phyloP scores from a whole-genome alignment of 306 rosid species.

The Glycine tomentella region DNA sequence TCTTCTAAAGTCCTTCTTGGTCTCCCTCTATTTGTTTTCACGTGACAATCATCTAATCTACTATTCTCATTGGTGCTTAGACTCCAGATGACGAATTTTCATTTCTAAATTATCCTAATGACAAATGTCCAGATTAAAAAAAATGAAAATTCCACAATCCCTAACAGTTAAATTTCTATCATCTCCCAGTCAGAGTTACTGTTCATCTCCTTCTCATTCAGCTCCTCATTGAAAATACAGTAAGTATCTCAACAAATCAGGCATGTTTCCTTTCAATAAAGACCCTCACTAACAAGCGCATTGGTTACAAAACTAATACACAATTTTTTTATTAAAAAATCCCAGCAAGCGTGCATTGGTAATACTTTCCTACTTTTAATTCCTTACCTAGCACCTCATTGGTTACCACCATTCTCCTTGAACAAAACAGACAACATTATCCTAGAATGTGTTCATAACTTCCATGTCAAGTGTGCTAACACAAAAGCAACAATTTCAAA shows the following conservation, averaged over 20 bases:
- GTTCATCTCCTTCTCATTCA: background rate
- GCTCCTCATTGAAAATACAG: background rate
- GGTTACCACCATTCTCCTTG: no score
- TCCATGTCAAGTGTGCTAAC: background rate
- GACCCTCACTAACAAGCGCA: no score
- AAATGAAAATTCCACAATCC: background rate
- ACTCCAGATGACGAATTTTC: background rate
- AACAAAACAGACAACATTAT: background rate
- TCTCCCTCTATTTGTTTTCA: background rate
- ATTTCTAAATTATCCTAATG: background rate
- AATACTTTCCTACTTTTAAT: background rate
- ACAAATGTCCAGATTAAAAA: background rate
- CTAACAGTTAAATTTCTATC: background rate
- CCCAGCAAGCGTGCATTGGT: background rate
- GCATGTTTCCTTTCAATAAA: background rate
- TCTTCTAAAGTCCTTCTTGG: background rate
- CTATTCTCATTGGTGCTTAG: background rate
- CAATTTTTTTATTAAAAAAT: background rate
- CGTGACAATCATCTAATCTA: background rate
- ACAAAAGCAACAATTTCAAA: background rate
- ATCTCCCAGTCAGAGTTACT: background rate
- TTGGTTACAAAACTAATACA: background rate
- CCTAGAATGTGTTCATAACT: background rate
- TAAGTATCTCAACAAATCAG: background rate
- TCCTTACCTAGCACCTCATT: background rate